These are phyloP conservation scores for Rostrohypoxylon terebratum DNA, from an alignment of 495 filamentous ascomycete genomes.

Conservation along the genomic window DNA sequence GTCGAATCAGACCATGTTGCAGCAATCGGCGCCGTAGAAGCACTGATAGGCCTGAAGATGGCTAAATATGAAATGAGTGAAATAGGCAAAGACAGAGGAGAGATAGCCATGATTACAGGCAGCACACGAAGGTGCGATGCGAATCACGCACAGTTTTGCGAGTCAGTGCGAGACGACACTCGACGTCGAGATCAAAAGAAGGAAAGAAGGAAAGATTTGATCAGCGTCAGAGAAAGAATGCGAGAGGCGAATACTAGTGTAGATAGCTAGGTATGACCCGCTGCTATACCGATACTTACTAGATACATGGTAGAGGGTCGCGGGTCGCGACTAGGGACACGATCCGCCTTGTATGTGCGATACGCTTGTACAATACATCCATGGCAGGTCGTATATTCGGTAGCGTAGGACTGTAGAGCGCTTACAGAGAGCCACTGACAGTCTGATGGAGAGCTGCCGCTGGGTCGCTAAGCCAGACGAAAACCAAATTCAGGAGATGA, in stretches of 20 bases:
- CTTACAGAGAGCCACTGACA: conserved; percentile 34
- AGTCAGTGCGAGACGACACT: conserved; percentile 28
- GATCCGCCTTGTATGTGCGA: conserved; percentile 24
- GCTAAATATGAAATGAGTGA: conserved; percentile 46
- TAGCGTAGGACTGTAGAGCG: conserved; percentile 26
- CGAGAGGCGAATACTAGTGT: conserved; percentile 25
- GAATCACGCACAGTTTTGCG: conserved; percentile 23
- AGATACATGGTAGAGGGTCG: too few species aligned
- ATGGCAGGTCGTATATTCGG: conserved; percentile 15
- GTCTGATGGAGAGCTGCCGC: conserved; percentile 28
- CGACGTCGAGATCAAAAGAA: conserved; percentile 26
- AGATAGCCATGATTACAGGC: conserved; percentile 40
- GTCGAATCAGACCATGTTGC: conserved; percentile 45
- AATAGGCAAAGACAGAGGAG: conserved; percentile 38
- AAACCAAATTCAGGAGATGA: conserved; percentile 35
- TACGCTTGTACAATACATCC: conserved; percentile 30
- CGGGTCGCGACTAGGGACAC: conserved; percentile 19
- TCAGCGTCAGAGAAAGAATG: conserved; percentile 33
- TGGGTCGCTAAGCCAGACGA: conserved; percentile 16
- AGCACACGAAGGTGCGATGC: conserved; percentile 30
- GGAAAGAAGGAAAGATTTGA: conserved; percentile 25
- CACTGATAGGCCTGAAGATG: conserved; percentile 29
- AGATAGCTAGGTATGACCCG: conserved; percentile 21
- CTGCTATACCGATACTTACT: conserved; percentile 28
- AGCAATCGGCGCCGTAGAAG: conserved; percentile 35